Percentiles rank a stretch among this genome's conserved stretches.
These are phyloP conservation scores for Nymphaea colorata DNA, from an alignment of 164 flowering plant species.

Conservation along the genomic window DNA sequence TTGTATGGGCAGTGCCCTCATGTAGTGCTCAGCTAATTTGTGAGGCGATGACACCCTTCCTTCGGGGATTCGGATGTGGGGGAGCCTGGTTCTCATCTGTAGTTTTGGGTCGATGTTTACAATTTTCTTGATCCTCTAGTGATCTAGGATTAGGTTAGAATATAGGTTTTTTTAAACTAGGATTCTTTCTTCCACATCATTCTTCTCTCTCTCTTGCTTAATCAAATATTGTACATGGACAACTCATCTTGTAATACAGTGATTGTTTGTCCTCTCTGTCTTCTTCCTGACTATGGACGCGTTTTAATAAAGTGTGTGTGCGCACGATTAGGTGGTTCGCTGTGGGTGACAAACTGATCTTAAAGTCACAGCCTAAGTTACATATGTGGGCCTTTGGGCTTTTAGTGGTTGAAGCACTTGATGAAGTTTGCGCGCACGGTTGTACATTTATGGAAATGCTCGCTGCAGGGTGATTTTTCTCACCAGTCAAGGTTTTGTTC, in stretches of 20 bases:
- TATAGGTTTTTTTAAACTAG: neutral
- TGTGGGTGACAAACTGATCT: too few species aligned
- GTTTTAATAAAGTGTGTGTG: neutral
- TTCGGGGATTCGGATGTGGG: too few species aligned
- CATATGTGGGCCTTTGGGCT: too few species aligned
- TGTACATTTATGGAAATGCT: too few species aligned
- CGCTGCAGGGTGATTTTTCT: too few species aligned
- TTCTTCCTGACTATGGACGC: neutral
- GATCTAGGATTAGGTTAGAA: neutral
- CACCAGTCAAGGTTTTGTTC: too few species aligned
- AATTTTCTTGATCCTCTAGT: neutral
- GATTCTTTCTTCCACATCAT: neutral
- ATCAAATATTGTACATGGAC: neutral
- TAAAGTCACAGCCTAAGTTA: too few species aligned
- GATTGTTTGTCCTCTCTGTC: neutral
- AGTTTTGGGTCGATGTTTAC: neutral
- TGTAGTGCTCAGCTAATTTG: neutral
- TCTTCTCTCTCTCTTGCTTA: neutral
- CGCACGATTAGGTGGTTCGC: too few species aligned
- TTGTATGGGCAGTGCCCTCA: neutral
- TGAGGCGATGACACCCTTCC: neutral
- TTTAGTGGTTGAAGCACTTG: too few species aligned
- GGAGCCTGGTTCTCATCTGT: neutral
- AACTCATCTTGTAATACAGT: neutral
- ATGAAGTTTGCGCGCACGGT: too few species aligned